These are phyloP conservation scores for Nakaseomyces bracarensis DNA, from an alignment of 1,139 yeast genomes.

Conservation along the genomic window DNA sequence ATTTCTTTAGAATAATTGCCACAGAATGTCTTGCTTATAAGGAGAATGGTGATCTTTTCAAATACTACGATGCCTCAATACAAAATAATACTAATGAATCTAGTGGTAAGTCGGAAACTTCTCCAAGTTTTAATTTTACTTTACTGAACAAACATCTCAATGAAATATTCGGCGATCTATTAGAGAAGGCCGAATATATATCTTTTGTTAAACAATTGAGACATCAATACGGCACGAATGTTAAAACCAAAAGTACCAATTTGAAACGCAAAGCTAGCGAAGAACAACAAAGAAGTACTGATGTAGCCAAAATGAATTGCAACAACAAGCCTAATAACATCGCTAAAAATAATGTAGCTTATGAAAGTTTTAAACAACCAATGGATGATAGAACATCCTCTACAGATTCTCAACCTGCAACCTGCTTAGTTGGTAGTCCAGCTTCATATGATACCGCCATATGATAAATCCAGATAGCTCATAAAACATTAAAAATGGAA, in stretches of 20 bases:
- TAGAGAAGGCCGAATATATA: slow-evolving; percentile 35
- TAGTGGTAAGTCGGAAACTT: not conserved
- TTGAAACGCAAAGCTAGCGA: slow-evolving; percentile 3
- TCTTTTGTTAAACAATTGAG: slow-evolving; percentile 31
- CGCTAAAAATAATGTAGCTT: not conserved
- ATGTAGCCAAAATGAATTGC: slow-evolving; percentile 3
- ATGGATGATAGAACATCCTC: slow-evolving; percentile 4
- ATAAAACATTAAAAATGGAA: not conserved
- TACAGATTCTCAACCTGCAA: slow-evolving; percentile 3
- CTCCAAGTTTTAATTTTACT: slow-evolving; percentile 37
- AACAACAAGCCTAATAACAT: not conserved
- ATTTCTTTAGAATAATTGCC: slow-evolving; percentile 50
- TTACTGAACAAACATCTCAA: slow-evolving; percentile 45
- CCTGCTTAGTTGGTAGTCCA: slow-evolving; percentile 4
- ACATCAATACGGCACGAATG: slow-evolving; percentile 9
- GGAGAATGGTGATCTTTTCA: slow-evolving; percentile 14
- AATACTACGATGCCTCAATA: not conserved
- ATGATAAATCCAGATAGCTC: not conserved
- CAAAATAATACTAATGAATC: not conserved
- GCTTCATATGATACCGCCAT: slow-evolving; percentile 2
- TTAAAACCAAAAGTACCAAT: not conserved
- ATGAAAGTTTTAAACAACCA: not conserved
- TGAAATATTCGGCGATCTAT: slow-evolving; percentile 36
- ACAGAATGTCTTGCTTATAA: slow-evolving; percentile 20
- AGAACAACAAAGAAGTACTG: not conserved